phyloP scores from a whole-genome alignment of 768 basidiomycete genomes.

The Tephrocybe sp. region DNA sequence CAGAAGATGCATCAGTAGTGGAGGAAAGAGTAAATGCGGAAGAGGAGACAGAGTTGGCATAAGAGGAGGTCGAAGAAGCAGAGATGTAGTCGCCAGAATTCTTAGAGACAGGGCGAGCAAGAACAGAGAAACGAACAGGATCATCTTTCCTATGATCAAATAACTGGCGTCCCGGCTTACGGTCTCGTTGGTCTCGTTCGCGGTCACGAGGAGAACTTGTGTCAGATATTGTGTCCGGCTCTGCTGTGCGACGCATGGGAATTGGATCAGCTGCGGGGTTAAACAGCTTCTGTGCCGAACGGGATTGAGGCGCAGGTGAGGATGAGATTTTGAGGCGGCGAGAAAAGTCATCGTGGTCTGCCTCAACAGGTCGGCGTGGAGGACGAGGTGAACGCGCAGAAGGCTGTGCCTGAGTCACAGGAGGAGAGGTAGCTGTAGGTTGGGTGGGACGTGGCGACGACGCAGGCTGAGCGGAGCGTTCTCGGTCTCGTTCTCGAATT shows the following conservation, averaged over 20 bases:
- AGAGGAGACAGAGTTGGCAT: constrained; percentile 64
- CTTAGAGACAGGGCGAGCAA: constrained; percentile 58
- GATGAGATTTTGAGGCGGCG: constrained; percentile 68
- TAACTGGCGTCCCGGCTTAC: constrained; percentile 52
- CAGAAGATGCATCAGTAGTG: constrained; percentile 73
- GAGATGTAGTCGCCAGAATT: constrained; percentile 70
- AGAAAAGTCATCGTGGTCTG: constrained; percentile 72
- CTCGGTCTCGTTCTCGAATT: no score
- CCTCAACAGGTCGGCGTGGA: constrained; percentile 35
- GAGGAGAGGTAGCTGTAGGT: constrained; percentile 25
- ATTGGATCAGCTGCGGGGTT: constrained; percentile 73
- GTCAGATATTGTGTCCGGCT: constrained; percentile 67
- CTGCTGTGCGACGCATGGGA: constrained; percentile 56
- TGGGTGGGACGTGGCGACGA: constrained; percentile 18
- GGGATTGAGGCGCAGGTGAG: constrained; percentile 34
- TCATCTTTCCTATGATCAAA: constrained; percentile 92
- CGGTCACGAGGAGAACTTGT: constrained; percentile 41
- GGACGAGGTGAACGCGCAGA: constrained; percentile 18
- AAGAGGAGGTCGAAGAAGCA: constrained; percentile 72
- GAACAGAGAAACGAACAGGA: constrained; percentile 78
- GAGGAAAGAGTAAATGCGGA: constrained; percentile 74
- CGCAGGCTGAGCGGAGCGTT: constrained; percentile 19
- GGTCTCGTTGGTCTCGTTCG: constrained; percentile 21
- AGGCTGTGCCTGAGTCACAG: constrained; percentile 17
- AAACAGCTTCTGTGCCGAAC: constrained; percentile 50